phyloP scores from a whole-genome alignment of 495 filamentous ascomycete species.

The Talaromyces adpressus region DNA sequence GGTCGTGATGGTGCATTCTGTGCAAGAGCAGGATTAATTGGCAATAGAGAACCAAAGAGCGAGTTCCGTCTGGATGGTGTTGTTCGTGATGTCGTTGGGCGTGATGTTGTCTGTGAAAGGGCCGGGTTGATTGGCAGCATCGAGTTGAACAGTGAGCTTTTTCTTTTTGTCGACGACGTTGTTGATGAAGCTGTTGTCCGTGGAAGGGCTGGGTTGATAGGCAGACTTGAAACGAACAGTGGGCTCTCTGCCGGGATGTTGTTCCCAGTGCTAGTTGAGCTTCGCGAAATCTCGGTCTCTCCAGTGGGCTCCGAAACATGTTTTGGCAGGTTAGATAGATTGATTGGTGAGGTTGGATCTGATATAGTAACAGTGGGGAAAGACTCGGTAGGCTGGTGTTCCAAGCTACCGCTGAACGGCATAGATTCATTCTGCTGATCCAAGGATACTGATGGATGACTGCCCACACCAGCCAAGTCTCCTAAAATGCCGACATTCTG shows the following conservation, averaged over 20 bases:
- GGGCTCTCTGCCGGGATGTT: neutral
- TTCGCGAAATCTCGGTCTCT: constrained; percentile 8
- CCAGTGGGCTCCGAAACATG: neutral
- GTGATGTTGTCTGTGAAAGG: neutral
- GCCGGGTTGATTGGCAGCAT: neutral
- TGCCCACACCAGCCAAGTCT: constrained; percentile 18
- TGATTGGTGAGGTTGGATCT: neutral
- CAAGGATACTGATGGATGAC: constrained; percentile 14
- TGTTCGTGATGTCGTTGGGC: neutral
- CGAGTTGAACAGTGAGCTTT: constrained; percentile 4
- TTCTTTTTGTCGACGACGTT: constrained; percentile 11
- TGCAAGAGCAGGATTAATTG: constrained; percentile 14
- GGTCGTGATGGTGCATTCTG: constrained; percentile 7
- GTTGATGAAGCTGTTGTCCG: constrained; percentile 9
- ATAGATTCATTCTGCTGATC: neutral
- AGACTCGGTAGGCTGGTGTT: neutral
- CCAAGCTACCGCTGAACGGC: neutral
- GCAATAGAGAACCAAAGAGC: constrained; percentile 10
- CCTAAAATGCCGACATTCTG: constrained; percentile 6
- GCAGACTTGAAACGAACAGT: constrained; percentile 12
- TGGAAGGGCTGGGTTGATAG: constrained; percentile 14
- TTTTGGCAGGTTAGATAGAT: neutral
- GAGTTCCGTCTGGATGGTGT: neutral
- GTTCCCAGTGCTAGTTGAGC: neutral
- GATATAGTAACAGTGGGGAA: neutral